Conservation (phyloP, 441 rosid genomes). For the Mallotus japonicus region DNA sequence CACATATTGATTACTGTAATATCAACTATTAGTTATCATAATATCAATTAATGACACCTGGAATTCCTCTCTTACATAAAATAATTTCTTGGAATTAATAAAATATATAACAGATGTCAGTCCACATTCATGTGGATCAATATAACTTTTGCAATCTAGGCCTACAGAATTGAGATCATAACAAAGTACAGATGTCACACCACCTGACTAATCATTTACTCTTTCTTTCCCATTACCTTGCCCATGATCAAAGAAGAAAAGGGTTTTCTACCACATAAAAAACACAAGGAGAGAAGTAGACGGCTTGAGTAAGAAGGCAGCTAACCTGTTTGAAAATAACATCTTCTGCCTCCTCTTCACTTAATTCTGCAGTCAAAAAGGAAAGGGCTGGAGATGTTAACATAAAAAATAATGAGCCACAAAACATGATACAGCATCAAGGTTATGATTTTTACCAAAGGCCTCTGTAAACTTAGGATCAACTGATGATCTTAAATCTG, state of each 20-base stretch:
- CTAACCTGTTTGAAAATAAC: conserved; percentile 82
- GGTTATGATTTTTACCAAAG: conserved; percentile 54
- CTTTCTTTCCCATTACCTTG: conserved; percentile 1
- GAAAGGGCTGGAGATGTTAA: neutral
- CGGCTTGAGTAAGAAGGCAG: conserved; percentile 11
- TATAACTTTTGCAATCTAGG: neutral
- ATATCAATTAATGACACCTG: neutral
- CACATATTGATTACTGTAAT: neutral
- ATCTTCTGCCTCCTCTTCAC: conserved; percentile 81
- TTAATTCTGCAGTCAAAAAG: conserved; percentile 53
- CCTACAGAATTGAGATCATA: neutral
- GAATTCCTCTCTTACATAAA: neutral
- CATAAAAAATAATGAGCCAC: neutral
- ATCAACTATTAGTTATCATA: neutral
- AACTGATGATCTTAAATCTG: conserved; percentile 58
- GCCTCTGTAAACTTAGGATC: conserved; percentile 71
- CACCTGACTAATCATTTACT: neutral
- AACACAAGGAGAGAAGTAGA: conserved; percentile 8
- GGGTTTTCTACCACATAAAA: neutral
- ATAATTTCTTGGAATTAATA: neutral
- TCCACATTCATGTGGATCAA: neutral
- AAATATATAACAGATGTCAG: neutral
- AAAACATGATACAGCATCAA: conserved; percentile 13
- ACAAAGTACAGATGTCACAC: neutral
- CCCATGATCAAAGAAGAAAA: neutral